Evolutionary conservation across 495 filamentous ascomycete species (phyloP), one percentile per base, ranked within the genome.

Genomic region (Pyrenula massariospora): DNA sequence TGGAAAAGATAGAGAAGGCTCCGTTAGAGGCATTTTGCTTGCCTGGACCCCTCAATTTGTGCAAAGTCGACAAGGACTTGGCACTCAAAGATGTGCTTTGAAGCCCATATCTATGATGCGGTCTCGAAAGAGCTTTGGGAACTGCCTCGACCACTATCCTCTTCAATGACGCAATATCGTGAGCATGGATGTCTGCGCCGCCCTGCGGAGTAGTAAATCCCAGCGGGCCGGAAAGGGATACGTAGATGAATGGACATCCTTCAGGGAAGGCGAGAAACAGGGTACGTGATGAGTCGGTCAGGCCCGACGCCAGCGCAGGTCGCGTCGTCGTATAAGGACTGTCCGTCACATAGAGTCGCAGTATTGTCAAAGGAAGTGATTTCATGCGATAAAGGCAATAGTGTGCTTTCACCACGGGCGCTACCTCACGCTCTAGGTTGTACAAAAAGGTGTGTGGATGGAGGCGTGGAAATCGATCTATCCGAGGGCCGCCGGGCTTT

Each of bases 211-310:
- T n/a, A 2, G 56, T 48, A 10, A 66, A 47, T 12, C 64, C 65
- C 0, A 72, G 61, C 12, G 66, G 58, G 10, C 73, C 66, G 0
- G 76, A 61, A 31, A 84, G 79, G 24, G 86, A 88, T 22, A 88
- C 80, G 62, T 85, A 94, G 25, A 93, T 69, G 60, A 81, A 83
- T 0, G 89, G 85, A 24, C 85, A 84, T 51, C 80, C 82, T 60
- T 91, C 82, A 0, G 89, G 89, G 63, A 93, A 92, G 5, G 84
- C 85, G 58, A 92, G 70, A 62, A 85, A 91, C 49, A 95, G 74
- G 2, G 84, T 81, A 24, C 81, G 77, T 22, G 85, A 81, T 12
- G 76, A 68, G 58, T 76, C 72, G 56, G 69, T 42, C 60, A 58
- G 49, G 61, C 60, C 12, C 54, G 66, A 52, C 25, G 69, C 63